Evolutionary conservation across 2,329 filamentous ascomycete species (phyloP).

Genomic region (Colletotrichum australisinense): DNA sequence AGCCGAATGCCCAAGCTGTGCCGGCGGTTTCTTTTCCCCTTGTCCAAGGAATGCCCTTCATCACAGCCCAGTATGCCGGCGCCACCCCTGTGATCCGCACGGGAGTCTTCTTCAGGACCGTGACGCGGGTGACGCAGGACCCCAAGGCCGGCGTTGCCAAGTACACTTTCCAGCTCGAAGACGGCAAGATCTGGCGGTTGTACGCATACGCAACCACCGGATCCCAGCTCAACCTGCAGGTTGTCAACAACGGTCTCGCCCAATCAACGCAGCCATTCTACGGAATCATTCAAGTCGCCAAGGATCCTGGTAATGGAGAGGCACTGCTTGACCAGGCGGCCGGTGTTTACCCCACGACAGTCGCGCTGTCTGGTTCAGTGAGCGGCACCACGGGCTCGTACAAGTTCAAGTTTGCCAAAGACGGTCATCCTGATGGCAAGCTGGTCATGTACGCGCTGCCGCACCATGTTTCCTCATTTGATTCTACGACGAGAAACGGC

Average conservation of each 20-base stretch:
- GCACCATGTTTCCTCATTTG: slow-evolving; percentile 85
- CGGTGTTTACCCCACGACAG: slow-evolving; percentile 78
- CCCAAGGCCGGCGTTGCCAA: slow-evolving; percentile 77
- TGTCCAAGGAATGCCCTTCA: slow-evolving; percentile 89
- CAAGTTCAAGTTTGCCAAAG: slow-evolving; percentile 77
- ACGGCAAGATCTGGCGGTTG: slow-evolving; percentile 81
- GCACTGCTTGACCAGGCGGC: slow-evolving; percentile 78
- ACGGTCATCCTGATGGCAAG: slow-evolving; percentile 67
- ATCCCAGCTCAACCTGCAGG: slow-evolving; percentile 72
- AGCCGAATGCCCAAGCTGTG: slow-evolving; percentile 59
- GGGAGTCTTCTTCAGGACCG: slow-evolving; percentile 77
- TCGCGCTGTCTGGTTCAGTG: slow-evolving; percentile 72
- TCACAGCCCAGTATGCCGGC: slow-evolving; percentile 81
- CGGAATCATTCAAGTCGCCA: slow-evolving; percentile 86
- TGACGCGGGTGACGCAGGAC: slow-evolving; percentile 68
- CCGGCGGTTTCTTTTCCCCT: slow-evolving; percentile 81
- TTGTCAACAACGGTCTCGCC: slow-evolving; percentile 74
- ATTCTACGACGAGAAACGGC: slow-evolving; percentile 62
- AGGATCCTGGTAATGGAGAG: slow-evolving; percentile 76
- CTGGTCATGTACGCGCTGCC: slow-evolving; percentile 90
- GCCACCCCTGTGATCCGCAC: slow-evolving; percentile 80
- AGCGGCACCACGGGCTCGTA: slow-evolving; percentile 75
- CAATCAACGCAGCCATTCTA: slow-evolving; percentile 75
- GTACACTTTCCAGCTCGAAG: slow-evolving; percentile 78
- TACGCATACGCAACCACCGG: slow-evolving; percentile 76